A percentile compares a stretch with the other conserved stretches of the same genome.
Evolutionary conservation across 345 rosid species (phyloP).

Genomic region (Nephelium lappaceum): DNA sequence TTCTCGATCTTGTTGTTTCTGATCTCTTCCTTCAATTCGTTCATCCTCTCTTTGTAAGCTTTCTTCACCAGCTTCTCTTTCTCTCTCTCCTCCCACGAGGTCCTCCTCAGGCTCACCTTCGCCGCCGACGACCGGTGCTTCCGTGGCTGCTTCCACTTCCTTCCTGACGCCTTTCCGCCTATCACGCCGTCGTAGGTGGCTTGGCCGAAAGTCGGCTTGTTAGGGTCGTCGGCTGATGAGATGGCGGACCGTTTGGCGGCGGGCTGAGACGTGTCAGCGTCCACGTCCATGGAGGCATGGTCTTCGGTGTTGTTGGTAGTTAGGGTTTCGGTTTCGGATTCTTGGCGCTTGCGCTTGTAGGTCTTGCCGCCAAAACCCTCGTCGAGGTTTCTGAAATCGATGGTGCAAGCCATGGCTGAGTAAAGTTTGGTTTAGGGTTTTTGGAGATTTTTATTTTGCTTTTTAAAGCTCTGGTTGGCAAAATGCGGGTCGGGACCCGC

Average conservation of each 20-base stretch:
- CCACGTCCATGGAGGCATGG: conserved; percentile 65
- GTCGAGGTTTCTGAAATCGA: conserved; percentile 82
- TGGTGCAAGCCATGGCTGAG: conserved; percentile 74
- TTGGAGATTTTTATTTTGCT: neutral
- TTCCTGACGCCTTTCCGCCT: conserved; percentile 84
- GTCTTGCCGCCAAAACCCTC: conserved; percentile 98
- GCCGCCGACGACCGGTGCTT: conserved; percentile 71
- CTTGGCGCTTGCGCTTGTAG: conserved; percentile 77
- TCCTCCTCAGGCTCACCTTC: conserved; percentile 58
- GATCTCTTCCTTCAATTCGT: conserved; percentile 84
- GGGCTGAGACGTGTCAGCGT: conserved; percentile 43
- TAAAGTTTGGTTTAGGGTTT: conserved; percentile 8
- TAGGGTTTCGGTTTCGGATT: conserved; percentile 25
- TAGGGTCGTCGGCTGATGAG: conserved; percentile 64
- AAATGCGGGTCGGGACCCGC: too few relatives aligned
- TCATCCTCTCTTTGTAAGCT: conserved; percentile 75
- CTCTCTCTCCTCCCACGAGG: conserved; percentile 60
- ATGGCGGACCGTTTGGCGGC: conserved; percentile 79
- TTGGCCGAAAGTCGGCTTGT: conserved; percentile 60
- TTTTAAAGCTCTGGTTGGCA: too few relatives aligned
- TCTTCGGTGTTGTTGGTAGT: conserved; percentile 23
- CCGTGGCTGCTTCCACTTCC: conserved; percentile 80
- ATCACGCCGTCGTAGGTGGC: conserved; percentile 95
- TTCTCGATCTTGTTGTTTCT: conserved; percentile 77
- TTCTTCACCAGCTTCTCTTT: conserved; percentile 73